Percentiles rank a stretch among this genome's conserved stretches.
Conservation (phyloP, 192 early-diverging fungal genomes). For the Dissophora globulifera region DNA sequence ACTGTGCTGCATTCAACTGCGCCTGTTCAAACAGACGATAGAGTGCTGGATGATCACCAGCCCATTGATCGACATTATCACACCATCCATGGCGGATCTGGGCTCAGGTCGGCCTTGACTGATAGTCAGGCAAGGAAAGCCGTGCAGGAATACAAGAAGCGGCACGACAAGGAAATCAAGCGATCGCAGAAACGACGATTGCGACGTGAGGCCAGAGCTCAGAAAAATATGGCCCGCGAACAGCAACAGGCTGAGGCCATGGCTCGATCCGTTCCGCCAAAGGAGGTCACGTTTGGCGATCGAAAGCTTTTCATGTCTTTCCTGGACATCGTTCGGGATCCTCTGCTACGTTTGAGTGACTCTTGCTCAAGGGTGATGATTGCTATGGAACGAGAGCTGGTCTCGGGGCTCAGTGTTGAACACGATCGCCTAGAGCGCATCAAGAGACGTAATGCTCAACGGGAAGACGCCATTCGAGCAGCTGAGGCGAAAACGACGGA, state of each 20-base stretch:
- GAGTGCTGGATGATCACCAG: too few relatives aligned
- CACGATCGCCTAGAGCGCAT: constrained; percentile 51
- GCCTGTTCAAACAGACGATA: too few relatives aligned
- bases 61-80: background rate
- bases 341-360: constrained; percentile 54
- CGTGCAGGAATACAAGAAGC: constrained; percentile 23
- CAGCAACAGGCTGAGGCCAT: constrained; percentile 27
- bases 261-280: constrained; percentile 31
- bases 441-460: constrained; percentile 33
- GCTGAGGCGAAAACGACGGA: constrained; percentile 18
- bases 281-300: constrained; percentile 58
- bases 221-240: constrained; percentile 3
- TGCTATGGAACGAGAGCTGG: constrained; percentile 40
- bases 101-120: constrained; percentile 4
- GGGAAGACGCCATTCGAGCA: constrained; percentile 30
- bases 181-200: constrained; percentile 18
- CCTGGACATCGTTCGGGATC: constrained; percentile 59
- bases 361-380: constrained; percentile 51
- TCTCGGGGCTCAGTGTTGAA: constrained; percentile 40
- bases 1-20: too few relatives aligned
- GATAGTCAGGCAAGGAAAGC: constrained; percentile 33
- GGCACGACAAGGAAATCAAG: constrained; percentile 15
- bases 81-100: background rate
- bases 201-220: constrained; percentile 20
- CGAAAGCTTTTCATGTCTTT: constrained; percentile 62